Base-by-base conservation (phyloP, 768 basidiomycete genomes). In the Mrakia hoshinonis region DNA sequence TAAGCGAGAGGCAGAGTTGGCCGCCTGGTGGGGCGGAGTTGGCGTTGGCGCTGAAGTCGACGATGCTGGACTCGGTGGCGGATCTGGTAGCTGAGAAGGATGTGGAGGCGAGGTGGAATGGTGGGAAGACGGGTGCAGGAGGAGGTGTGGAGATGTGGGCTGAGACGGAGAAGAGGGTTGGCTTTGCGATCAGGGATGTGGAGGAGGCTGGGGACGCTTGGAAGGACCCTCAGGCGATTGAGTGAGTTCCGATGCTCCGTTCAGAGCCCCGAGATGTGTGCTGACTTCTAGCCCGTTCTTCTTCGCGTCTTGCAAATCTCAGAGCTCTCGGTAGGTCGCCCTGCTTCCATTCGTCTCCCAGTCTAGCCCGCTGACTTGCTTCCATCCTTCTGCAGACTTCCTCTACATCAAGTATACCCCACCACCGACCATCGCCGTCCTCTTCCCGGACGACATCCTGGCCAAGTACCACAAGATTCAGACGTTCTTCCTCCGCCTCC, bases 381-480 rank as follows among this genome's bases (percentile, higher is more conserved):
- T 18, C 24, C 13, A 10, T 26, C 24, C 31, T 29, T 18, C 6
- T 74, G 91, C 90, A 78, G 91, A 94, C 78, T 95, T 94, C 77
- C 80, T 95, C 18, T 91, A 90, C 76, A 87, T 95, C 82, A 87
- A 92, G 74, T 95, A 95, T 79, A 89, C 89, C 75, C 87, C 90
- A n/a, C 90, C 91, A 1, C 83, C 83, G n/a, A 85, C 91, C 0
- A 81, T 95, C 48, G 85, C 87, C 58, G 83, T 87, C 13, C 77
- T 95, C 12, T 88, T 95, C 39, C 86, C 90, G 2, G 81, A 85
- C 0, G 82, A 85, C 5, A 84, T 89, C 39, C 79, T 93, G n/a
- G 87, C 85, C 6, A 94, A 93, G 77, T 94, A 94, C 76, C 90
- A 92, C 74, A 82, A 89, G 49, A 82, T 93, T 73, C 92, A 92